A percentile compares a stretch with the other conserved stretches of the same genome.
phyloP scores from a whole-genome alignment of 176 grass and related monocot genomes.

The Musa acuminata region DNA sequence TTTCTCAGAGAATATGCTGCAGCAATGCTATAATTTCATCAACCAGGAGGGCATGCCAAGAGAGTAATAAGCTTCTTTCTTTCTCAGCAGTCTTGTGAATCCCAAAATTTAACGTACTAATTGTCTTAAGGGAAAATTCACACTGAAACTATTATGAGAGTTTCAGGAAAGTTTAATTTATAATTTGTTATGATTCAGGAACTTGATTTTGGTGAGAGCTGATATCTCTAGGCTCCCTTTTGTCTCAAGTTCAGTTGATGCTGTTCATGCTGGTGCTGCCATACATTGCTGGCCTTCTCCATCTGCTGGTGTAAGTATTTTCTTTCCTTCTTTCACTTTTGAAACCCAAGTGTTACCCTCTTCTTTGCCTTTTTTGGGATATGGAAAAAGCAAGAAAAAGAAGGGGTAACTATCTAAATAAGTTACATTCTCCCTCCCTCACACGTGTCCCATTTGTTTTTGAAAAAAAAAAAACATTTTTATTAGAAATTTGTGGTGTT shows the following conservation, averaged over 20 bases:
- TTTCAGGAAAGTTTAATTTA: not conserved
- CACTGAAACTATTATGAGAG: too few species aligned
- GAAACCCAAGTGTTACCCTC: not conserved
- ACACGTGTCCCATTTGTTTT: not conserved
- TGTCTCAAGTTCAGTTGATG: conserved; percentile 58
- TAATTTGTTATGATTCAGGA: conserved; percentile 32
- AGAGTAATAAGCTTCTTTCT: conserved; percentile 28
- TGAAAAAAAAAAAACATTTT: not conserved
- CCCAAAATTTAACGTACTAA: not conserved
- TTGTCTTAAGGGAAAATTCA: not conserved
- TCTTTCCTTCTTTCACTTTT: not conserved
- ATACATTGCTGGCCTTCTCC: conserved; percentile 97
- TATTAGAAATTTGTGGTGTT: not conserved
- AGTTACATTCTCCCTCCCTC: not conserved
- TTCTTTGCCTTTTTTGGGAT: not conserved
- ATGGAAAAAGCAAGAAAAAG: not conserved
- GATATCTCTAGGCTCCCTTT: conserved; percentile 90
- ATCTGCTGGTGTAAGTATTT: conserved; percentile 55
- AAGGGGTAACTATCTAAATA: not conserved
- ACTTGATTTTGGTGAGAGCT: conserved; percentile 65
- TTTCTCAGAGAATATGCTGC: conserved; percentile 96
- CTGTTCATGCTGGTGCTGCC: conserved; percentile 88
- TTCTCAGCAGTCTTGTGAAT: not conserved
- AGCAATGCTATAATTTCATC: conserved; percentile 62
- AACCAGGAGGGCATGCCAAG: conserved; percentile 57